These are phyloP conservation scores for Talaromyces thailandensis DNA, from an alignment of 495 filamentous ascomycete species.

Conservation along the genomic window DNA sequence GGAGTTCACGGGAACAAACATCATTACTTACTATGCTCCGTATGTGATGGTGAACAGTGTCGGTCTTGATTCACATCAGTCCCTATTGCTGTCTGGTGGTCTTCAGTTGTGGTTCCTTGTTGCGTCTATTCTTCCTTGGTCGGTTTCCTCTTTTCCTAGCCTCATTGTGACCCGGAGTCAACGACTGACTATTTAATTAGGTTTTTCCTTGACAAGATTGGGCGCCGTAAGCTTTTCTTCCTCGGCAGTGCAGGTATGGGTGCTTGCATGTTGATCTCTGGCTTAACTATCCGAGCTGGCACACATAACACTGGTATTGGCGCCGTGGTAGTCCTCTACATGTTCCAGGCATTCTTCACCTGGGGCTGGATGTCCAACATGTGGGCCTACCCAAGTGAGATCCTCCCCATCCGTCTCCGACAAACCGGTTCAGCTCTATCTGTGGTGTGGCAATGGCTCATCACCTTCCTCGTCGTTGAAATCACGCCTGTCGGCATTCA, in stretches of 20 bases:
- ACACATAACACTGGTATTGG: slow-evolving; percentile 1
- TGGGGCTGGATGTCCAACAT: slow-evolving; percentile 45
- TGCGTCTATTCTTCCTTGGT: slow-evolving; percentile 5
- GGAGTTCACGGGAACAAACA: slow-evolving; percentile 42
- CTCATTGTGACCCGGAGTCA: background rate
- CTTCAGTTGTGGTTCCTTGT: slow-evolving; percentile 8
- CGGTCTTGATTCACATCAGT: slow-evolving; percentile 2
- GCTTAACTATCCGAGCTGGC: slow-evolving; percentile 3
- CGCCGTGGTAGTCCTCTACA: slow-evolving; percentile 3
- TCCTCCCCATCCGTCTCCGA: slow-evolving; percentile 57
- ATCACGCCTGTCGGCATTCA: slow-evolving; percentile 19
- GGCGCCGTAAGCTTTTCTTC: slow-evolving; percentile 43
- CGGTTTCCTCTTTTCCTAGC: background rate
- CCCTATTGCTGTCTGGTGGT: slow-evolving; percentile 4
- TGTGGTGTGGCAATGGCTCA: slow-evolving; percentile 22
- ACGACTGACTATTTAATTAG: slow-evolving; percentile 14
- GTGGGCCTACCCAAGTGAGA: slow-evolving; percentile 62
- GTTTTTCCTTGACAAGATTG: slow-evolving; percentile 42
- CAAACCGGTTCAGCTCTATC: slow-evolving; percentile 42
- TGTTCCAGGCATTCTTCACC: slow-evolving; percentile 34
- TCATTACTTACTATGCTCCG: slow-evolving; percentile 9
- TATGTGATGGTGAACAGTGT: slow-evolving; percentile 7
- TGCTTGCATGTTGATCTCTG: slow-evolving; percentile 14
- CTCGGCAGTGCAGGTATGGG: slow-evolving; percentile 42
- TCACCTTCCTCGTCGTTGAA: slow-evolving; percentile 23